Evolutionary conservation across 768 basidiomycete species (phyloP).

Genomic region (Russula sp.): DNA sequence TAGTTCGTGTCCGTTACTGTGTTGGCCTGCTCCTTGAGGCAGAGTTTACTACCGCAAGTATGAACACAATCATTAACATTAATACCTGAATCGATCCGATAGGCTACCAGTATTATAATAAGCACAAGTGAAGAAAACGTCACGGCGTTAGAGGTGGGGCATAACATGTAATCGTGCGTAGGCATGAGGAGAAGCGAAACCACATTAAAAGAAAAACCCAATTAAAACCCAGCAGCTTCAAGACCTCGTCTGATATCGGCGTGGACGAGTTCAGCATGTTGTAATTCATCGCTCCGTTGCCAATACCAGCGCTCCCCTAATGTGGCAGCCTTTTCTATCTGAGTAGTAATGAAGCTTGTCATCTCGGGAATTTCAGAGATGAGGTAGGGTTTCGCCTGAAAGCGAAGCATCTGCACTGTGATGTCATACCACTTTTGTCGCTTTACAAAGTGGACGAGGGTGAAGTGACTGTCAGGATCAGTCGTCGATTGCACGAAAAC

Average conservation of each 20-base stretch:
- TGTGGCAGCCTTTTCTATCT: conserved; percentile 42
- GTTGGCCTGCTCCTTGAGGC: conserved; percentile 43
- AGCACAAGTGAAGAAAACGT: conserved; percentile 7
- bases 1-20: conserved; percentile 32
- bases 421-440: conserved; percentile 57
- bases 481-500: conserved; percentile 29
- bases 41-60: conserved; percentile 36
- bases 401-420: conserved; percentile 52
- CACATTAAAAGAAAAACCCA: conserved; percentile 2
- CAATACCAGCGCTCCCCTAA: conserved; percentile 55
- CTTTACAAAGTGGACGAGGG: conserved; percentile 51
- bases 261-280: conserved; percentile 55
- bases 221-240: conserved; percentile 63
- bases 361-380: conserved; percentile 48
- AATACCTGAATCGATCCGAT: conserved; percentile 13
- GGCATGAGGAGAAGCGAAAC: background rate
- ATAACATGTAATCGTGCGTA: conserved; percentile 5
- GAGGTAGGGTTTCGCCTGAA: conserved; percentile 52
- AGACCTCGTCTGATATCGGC: conserved; percentile 66
- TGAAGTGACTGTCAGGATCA: conserved; percentile 25
- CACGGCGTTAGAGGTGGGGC: background rate
- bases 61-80: conserved; percentile 23
- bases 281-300: conserved; percentile 58
- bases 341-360: conserved; percentile 47
- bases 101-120: conserved; percentile 16